phyloP scores from a whole-genome alignment of 176 grass and related monocot species.

The Zizania latifolia region DNA sequence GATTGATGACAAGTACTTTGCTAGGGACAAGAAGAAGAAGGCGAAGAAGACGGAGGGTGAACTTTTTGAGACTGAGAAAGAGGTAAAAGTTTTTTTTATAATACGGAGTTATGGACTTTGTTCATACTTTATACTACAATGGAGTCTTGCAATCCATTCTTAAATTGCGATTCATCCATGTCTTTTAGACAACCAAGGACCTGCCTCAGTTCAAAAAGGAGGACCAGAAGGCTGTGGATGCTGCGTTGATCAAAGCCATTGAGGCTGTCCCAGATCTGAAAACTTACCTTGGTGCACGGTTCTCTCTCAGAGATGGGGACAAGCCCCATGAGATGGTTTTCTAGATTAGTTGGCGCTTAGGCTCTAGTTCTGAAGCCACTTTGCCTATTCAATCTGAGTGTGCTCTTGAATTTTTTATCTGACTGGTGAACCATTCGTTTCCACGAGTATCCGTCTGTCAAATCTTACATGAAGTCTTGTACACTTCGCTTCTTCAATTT shows the following conservation, averaged over 20 bases:
- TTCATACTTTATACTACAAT: background rate
- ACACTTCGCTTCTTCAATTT: background rate
- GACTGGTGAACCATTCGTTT: slow-evolving; percentile 29
- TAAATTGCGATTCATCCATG: background rate
- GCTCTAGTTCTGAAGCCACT: background rate
- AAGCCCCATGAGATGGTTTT: slow-evolving; percentile 88
- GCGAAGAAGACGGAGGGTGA: slow-evolving; percentile 75
- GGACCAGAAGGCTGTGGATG: slow-evolving; percentile 70
- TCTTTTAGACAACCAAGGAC: slow-evolving; percentile 41
- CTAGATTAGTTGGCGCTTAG: slow-evolving; percentile 43
- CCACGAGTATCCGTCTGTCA: slow-evolving; percentile 17
- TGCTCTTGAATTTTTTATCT: slow-evolving; percentile 26
- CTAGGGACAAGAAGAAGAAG: slow-evolving; percentile 75
- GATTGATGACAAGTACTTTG: slow-evolving; percentile 83
- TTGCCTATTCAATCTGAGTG: slow-evolving; percentile 15
- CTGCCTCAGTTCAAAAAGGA: slow-evolving; percentile 78
- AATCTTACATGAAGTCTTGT: slow-evolving; percentile 5
- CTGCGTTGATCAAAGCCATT: slow-evolving; percentile 59
- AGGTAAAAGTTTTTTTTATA: slow-evolving; percentile 36
- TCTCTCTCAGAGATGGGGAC: slow-evolving; percentile 78
- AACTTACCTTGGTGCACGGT: slow-evolving; percentile 61
- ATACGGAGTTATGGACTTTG: background rate
- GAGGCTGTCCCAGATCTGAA: slow-evolving; percentile 72
- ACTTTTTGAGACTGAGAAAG: slow-evolving; percentile 78
- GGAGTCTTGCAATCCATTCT: background rate